Evolutionary conservation across 2,329 filamentous ascomycete genomes (phyloP).

Genomic region (Pyrenophora seminiperda): DNA sequence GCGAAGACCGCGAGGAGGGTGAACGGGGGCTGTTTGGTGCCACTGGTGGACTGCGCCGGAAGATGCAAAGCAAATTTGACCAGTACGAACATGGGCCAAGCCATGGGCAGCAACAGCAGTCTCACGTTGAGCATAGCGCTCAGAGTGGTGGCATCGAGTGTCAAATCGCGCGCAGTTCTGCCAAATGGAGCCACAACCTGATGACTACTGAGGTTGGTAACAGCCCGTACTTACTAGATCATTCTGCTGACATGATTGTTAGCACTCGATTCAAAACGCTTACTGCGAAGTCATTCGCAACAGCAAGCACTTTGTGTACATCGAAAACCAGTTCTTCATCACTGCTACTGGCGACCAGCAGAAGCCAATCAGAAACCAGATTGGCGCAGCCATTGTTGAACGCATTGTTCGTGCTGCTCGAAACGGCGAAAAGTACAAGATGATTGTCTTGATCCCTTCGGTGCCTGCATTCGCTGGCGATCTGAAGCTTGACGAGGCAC

Average conservation of each 20-base stretch:
- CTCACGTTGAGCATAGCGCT: constrained; percentile 39
- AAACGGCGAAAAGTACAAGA: constrained; percentile 69
- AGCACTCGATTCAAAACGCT: constrained; percentile 84
- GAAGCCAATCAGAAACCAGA: constrained; percentile 74
- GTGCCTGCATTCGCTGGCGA: constrained; percentile 85
- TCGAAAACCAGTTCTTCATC: constrained; percentile 89
- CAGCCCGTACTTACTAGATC: neutral
- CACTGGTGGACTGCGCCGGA: constrained; percentile 33
- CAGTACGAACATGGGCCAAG: constrained; percentile 22
- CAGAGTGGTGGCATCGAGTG: constrained; percentile 40
- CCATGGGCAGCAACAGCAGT: constrained; percentile 30
- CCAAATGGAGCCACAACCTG: constrained; percentile 64
- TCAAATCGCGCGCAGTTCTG: constrained; percentile 47
- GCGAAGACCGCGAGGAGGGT: constrained; percentile 34
- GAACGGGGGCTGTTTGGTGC: constrained; percentile 43
- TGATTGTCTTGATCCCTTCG: constrained; percentile 78
- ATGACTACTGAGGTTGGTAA: constrained; percentile 57
- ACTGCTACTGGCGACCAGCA: constrained; percentile 76
- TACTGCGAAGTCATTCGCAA: constrained; percentile 74
- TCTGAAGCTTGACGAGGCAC: constrained; percentile 70
- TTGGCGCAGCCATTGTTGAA: constrained; percentile 78
- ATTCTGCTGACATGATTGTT: constrained; percentile 12
- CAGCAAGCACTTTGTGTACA: constrained; percentile 75
- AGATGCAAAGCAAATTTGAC: constrained; percentile 32
- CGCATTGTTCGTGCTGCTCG: constrained; percentile 73